These are phyloP conservation scores for Dendryphion nanum DNA, from an alignment of 2,329 filamentous ascomycete species.

Conservation along the genomic window DNA sequence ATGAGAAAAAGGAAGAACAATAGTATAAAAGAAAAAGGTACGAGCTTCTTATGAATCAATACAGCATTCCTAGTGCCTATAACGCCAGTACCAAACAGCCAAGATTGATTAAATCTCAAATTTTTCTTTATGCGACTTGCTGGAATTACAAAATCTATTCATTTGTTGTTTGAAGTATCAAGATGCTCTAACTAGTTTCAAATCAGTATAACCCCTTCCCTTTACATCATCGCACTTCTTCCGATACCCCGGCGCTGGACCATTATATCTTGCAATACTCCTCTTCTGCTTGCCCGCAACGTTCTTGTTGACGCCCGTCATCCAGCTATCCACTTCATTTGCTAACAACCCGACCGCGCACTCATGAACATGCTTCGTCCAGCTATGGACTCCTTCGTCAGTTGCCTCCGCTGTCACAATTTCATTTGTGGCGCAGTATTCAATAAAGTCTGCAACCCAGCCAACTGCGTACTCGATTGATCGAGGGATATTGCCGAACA, in stretches of 20 bases:
- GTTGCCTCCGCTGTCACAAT: slow-evolving; percentile 43
- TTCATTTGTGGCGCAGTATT: slow-evolving; percentile 29
- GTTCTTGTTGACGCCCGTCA: slow-evolving; percentile 57
- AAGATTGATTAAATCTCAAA: too few relatives aligned
- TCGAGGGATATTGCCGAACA: slow-evolving; percentile 45
- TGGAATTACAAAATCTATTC: too few relatives aligned
- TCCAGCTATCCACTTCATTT: slow-evolving; percentile 54
- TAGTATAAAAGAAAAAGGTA: too few relatives aligned
- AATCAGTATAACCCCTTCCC: background rate
- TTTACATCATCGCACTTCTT: slow-evolving; percentile 4
- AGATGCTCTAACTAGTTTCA: slow-evolving; percentile 9
- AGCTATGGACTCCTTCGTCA: slow-evolving; percentile 38
- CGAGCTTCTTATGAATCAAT: too few relatives aligned
- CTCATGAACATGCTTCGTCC: slow-evolving; percentile 51
- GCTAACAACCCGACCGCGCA: slow-evolving; percentile 43
- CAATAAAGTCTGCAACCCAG: slow-evolving; percentile 39
- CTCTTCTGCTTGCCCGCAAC: slow-evolving; percentile 40
- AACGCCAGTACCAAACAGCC: too few relatives aligned
- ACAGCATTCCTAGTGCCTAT: too few relatives aligned
- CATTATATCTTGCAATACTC: slow-evolving; percentile 5
- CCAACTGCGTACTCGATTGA: slow-evolving; percentile 45
- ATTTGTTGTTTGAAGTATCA: too few relatives aligned
- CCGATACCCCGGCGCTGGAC: slow-evolving; percentile 5
- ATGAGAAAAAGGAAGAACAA: background rate
- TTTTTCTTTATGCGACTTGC: too few relatives aligned